Conservation (phyloP, 163 green algal genomes). For the Chlamydomonas reinhardtii region DNA sequence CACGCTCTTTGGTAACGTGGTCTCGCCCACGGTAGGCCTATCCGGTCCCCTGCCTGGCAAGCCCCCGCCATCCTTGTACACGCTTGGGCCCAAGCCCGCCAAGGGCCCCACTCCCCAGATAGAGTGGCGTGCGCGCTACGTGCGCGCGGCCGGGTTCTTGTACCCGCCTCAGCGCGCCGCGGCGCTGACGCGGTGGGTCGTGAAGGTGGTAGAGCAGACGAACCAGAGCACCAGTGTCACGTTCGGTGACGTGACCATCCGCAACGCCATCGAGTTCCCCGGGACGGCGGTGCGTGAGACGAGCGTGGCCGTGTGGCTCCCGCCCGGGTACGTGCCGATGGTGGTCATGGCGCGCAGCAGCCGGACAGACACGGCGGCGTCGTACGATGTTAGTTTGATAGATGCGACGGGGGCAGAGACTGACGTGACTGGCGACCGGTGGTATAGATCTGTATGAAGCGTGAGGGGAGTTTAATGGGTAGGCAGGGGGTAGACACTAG, state of each 20-base stretch:
- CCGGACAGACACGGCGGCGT: not conserved
- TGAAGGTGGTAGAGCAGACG: not conserved
- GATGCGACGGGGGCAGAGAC: too few relatives aligned
- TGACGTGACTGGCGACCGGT: too few relatives aligned
- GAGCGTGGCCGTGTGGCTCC: not conserved
- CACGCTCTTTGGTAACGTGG: not conserved
- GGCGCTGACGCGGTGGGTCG: not conserved
- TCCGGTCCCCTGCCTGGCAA: not conserved
- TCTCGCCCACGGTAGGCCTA: not conserved
- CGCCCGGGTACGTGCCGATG: conserved; percentile 2
- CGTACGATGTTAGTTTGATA: not conserved
- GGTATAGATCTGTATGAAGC: too few relatives aligned
- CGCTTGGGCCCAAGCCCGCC: too few relatives aligned
- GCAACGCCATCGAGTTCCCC: conserved; percentile 8
- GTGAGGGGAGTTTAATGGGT: too few relatives aligned
- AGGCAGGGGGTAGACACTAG: too few relatives aligned
- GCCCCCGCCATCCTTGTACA: too few relatives aligned
- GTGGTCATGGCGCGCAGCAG: conserved; percentile 11
- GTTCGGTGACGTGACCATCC: conserved; percentile 10
- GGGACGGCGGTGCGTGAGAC: not conserved
- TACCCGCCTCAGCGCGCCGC: not conserved
- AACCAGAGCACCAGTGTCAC: not conserved
- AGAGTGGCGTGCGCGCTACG: not conserved
- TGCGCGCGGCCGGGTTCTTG: not conserved
- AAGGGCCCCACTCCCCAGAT: not conserved